Conservation (phyloP, 768 basidiomycete genomes). For the Tubosaeta sp. region DNA sequence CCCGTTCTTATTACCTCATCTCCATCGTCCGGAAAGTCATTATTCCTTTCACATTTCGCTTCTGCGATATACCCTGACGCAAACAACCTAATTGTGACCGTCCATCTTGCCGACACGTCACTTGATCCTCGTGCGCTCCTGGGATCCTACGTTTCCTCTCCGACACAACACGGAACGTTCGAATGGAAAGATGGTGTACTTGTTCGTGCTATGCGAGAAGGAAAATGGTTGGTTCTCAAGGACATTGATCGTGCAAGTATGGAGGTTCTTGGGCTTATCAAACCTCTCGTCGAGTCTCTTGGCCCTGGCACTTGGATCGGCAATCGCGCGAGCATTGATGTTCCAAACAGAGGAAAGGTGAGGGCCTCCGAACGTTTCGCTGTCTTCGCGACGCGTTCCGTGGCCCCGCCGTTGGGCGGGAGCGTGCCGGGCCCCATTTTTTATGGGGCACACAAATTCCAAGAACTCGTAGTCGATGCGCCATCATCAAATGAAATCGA, state of each 20-base stretch:
- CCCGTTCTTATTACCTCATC: slow-evolving; percentile 83
- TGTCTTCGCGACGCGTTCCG: slow-evolving; percentile 85
- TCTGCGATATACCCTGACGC: slow-evolving; percentile 53
- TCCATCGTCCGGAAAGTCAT: slow-evolving; percentile 85
- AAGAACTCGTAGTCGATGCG: slow-evolving; percentile 58
- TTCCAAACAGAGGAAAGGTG: slow-evolving; percentile 72
- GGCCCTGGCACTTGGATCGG: slow-evolving; percentile 72
- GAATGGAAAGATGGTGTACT: slow-evolving; percentile 96
- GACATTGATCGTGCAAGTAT: slow-evolving; percentile 88
- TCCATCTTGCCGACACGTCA: slow-evolving; percentile 93
- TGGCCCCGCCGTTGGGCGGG: slow-evolving; percentile 42
- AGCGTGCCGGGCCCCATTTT: slow-evolving; percentile 61
- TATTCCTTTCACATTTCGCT: slow-evolving; percentile 76
- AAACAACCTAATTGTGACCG: slow-evolving; percentile 69
- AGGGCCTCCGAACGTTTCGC: slow-evolving; percentile 77
- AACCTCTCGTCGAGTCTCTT: slow-evolving; percentile 77
- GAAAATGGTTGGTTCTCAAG: slow-evolving; percentile 89
- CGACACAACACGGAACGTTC: slow-evolving; percentile 78
- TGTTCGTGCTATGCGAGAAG: slow-evolving; percentile 83
- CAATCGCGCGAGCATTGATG: slow-evolving; percentile 57
- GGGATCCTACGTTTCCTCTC: slow-evolving; percentile 89
- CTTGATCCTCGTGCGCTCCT: slow-evolving; percentile 90
- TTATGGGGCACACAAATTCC: slow-evolving; percentile 82
- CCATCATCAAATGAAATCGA: slow-evolving; percentile 66
- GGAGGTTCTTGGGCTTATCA: slow-evolving; percentile 85